phyloP scores from a whole-genome alignment of 495 filamentous ascomycete genomes.

The Corynascus novoguineensis region DNA sequence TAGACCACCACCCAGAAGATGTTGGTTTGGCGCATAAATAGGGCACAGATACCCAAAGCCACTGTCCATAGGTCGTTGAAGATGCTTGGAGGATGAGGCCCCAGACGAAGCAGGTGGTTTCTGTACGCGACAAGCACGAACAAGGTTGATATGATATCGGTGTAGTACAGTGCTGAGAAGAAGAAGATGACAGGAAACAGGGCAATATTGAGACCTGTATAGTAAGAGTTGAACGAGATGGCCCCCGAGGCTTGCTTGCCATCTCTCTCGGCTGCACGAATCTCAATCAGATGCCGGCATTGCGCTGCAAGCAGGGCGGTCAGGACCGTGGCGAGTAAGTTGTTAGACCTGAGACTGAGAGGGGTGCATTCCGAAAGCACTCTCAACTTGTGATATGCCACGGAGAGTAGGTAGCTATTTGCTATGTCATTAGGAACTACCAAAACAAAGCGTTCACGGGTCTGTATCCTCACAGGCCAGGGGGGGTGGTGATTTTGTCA shows the following conservation, averaged over 20 bases:
- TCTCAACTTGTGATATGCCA: conserved; percentile 34
- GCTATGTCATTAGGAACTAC: conserved; percentile 4
- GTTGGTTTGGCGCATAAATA: conserved; percentile 88
- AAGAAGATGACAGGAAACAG: conserved; percentile 91
- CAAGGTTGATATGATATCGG: conserved; percentile 69
- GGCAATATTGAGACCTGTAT: conserved; percentile 72
- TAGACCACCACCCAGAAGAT: conserved; percentile 92
- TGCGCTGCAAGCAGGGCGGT: conserved; percentile 30
- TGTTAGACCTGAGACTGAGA: conserved; percentile 46
- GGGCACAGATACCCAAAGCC: conserved; percentile 53
- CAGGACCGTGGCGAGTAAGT: conserved; percentile 42
- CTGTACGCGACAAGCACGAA: conserved; percentile 62
- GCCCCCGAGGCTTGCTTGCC: background rate
- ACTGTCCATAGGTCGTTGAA: conserved; percentile 40
- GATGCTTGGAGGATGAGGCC: conserved; percentile 20
- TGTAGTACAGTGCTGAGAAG: conserved; percentile 92
- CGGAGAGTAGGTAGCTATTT: conserved; percentile 51
- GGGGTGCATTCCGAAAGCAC: conserved; percentile 38
- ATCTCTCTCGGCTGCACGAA: conserved; percentile 13
- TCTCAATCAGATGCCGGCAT: conserved; percentile 32
- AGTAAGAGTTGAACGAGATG: conserved; percentile 34
- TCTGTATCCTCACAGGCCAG: conserved; percentile 61
- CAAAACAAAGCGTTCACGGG: background rate
- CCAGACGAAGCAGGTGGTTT: conserved; percentile 49
- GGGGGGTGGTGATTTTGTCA: conserved; percentile 93